Evolutionary conservation across 2,329 filamentous ascomycete genomes (phyloP).

Genomic region (Cercospora nicotianae): DNA sequence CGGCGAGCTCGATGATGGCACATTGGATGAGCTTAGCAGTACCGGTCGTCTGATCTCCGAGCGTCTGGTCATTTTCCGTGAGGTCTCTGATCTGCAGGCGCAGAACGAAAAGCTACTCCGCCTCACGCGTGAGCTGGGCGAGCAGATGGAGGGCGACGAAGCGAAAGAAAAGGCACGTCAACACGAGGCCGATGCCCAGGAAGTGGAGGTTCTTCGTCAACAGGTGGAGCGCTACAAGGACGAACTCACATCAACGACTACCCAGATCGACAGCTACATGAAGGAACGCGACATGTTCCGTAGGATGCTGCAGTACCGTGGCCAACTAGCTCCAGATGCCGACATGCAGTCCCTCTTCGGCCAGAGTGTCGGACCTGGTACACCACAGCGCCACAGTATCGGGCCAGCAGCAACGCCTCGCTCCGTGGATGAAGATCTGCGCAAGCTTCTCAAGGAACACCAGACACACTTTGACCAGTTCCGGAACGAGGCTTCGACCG

Average conservation of each 20-base stretch:
- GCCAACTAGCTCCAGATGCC: conserved; percentile 57
- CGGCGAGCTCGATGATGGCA: conserved; percentile 71
- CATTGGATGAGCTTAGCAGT: conserved; percentile 72
- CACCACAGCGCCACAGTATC: conserved; percentile 45
- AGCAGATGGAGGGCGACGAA: conserved; percentile 89
- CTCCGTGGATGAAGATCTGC: conserved; percentile 64
- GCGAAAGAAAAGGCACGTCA: conserved; percentile 62
- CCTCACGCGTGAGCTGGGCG: conserved; percentile 79
- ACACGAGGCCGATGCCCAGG: conserved; percentile 56
- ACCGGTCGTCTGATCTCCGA: conserved; percentile 88
- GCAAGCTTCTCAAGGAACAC: conserved; percentile 78
- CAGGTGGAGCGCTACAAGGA: conserved; percentile 78
- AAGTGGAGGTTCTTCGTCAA: conserved; percentile 70
- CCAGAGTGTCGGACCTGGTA: conserved; percentile 60
- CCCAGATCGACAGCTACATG: conserved; percentile 87
- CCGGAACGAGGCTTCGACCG: conserved; percentile 78
- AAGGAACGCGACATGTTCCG: conserved; percentile 98
- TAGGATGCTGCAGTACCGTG: conserved; percentile 80
- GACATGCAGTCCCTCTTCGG: conserved; percentile 71
- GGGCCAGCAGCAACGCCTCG: conserved; percentile 50
- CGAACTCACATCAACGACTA: conserved; percentile 77
- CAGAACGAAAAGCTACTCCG: conserved; percentile 84
- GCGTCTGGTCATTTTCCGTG: conserved; percentile 85
- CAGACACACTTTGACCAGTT: conserved; percentile 89
- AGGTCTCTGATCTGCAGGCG: conserved; percentile 77